Conservation (phyloP, 306 rosid species). For the Medicago truncatula region MtrunA17r5.0-ANR NC_053045.1:28919001-28919500, state of each 20-base stretch:
- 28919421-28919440: constrained; percentile 74
- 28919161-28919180: constrained; percentile 62
- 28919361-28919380: not conserved
- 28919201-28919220: not conserved
- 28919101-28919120: constrained; percentile 76
- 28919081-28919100: constrained; percentile 40
- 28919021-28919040: not conserved
- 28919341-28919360: constrained; percentile 3
- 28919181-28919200: not conserved
- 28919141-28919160: constrained; percentile 74
- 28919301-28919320: constrained; percentile 76
- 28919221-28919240: not conserved
- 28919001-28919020: constrained; percentile 59
- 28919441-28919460: constrained; percentile 80
- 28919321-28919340: constrained; percentile 48
- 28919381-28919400: constrained; percentile 12
- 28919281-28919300: constrained; percentile 71
- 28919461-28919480: constrained; percentile 91
- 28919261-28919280: constrained; percentile 56
- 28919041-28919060: not conserved
- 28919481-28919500: constrained; percentile 60
- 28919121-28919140: constrained; percentile 56
- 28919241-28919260: constrained; percentile 50
- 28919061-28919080: not conserved
- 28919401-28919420: constrained; percentile 59